Evolutionary conservation across 805 yeast species (phyloP).

Genomic region (Candida xiaguanensis): DNA sequence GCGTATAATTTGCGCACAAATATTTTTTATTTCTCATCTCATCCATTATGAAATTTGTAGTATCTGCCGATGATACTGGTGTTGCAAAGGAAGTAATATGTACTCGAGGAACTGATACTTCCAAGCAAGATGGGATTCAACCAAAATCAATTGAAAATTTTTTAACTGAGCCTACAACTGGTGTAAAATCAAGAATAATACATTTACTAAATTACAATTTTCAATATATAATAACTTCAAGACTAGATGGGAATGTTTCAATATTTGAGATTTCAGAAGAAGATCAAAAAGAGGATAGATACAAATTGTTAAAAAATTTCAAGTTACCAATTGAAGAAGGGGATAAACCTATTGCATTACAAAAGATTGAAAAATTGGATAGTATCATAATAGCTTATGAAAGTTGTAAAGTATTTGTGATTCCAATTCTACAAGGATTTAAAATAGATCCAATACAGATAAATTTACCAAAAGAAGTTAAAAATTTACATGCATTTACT

Average conservation of each 20-base stretch:
- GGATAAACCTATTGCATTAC: slow-evolving; percentile 29
- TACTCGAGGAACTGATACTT: slow-evolving; percentile 72
- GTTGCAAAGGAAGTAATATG: slow-evolving; percentile 62
- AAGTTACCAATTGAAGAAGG: slow-evolving; percentile 17
- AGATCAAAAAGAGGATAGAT: slow-evolving; percentile 34
- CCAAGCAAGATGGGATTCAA: slow-evolving; percentile 60
- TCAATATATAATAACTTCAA: slow-evolving; percentile 37
- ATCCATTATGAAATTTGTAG: slow-evolving; percentile 53
- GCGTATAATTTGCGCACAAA: slow-evolving; percentile 34
- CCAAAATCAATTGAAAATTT: slow-evolving; percentile 53
- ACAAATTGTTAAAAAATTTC: slow-evolving; percentile 30
- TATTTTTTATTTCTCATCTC: slow-evolving; percentile 3
- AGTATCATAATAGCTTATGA: slow-evolving; percentile 44
- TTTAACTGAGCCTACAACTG: slow-evolving; percentile 24
- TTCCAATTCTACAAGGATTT: slow-evolving; percentile 26
- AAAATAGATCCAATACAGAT: slow-evolving; percentile 28
- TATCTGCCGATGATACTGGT: slow-evolving; percentile 66
- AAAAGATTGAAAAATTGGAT: slow-evolving; percentile 24
- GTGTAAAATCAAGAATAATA: slow-evolving; percentile 31
- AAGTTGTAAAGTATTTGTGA: slow-evolving; percentile 40
- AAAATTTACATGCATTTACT: slow-evolving; percentile 47
- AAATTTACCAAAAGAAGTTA: slow-evolving; percentile 30
- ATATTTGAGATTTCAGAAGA: slow-evolving; percentile 31
- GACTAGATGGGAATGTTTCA: slow-evolving; percentile 41
- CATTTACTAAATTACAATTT: slow-evolving; percentile 27